Conservation (phyloP, 331 rosid genomes). For the Cydonia oblonga region DNA sequence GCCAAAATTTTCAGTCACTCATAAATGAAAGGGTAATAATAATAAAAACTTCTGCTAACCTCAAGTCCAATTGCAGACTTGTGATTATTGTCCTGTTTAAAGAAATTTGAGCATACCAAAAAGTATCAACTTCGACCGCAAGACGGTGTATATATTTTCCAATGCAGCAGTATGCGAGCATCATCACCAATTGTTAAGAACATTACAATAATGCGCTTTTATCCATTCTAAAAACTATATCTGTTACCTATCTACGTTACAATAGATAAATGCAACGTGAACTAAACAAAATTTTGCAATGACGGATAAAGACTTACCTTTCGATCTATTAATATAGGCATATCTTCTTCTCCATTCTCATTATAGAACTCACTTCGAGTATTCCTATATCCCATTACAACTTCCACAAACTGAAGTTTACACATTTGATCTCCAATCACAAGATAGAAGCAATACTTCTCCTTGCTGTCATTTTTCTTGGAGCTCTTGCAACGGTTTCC, state of each 20-base stretch:
- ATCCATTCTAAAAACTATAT: background rate
- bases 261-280: background rate
- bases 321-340: slow-evolving; percentile 85
- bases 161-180: background rate
- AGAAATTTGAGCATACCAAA: background rate
- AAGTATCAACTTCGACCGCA: background rate
- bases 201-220: background rate
- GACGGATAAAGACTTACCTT: slow-evolving; percentile 37
- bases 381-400: slow-evolving; percentile 3
- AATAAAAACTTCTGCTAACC: slow-evolving; percentile 29
- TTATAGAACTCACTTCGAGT: slow-evolving; percentile 30
- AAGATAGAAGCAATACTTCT: slow-evolving; percentile 54
- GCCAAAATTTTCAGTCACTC: slow-evolving; percentile 21
- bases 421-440: slow-evolving; percentile 7
- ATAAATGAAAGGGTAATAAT: background rate
- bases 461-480: slow-evolving; percentile 86
- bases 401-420: slow-evolving; percentile 10
- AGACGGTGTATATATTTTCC: background rate
- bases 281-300: slow-evolving; percentile 14
- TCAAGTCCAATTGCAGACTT: slow-evolving; percentile 87
- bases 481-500: slow-evolving; percentile 97
- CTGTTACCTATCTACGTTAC: background rate
- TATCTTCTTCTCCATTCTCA: slow-evolving; percentile 81
- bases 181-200: background rate
- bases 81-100: slow-evolving; percentile 70